phyloP scores from a whole-genome alignment of 768 basidiomycete genomes.

The Collybiopsis luxurians region DNA sequence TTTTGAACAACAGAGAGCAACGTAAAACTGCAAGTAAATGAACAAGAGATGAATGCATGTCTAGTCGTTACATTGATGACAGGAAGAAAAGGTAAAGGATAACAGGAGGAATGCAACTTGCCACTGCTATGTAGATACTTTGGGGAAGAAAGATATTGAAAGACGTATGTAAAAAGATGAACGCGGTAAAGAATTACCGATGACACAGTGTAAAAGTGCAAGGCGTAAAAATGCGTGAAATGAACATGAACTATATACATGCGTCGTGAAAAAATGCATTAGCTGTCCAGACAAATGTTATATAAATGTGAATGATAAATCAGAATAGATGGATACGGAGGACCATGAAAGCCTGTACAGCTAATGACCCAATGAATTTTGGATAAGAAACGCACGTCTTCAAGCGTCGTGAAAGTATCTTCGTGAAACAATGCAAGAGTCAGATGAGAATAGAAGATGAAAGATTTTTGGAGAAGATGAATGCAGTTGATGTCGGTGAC shows the following conservation, averaged over 20 bases:
- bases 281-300: conserved; percentile 11
- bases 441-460: conserved; percentile 28
- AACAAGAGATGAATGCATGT: conserved; percentile 51
- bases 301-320: conserved; percentile 8
- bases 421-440: conserved; percentile 13
- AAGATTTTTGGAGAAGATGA: conserved; percentile 13
- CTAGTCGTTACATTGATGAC: conserved; percentile 67
- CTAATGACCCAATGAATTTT: conserved; percentile 15
- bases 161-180: background rate
- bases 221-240: background rate
- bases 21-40: conserved; percentile 20
- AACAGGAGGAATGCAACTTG: conserved; percentile 9
- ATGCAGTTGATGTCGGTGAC: conserved; percentile 10
- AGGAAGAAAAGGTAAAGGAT: conserved; percentile 15
- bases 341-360: conserved; percentile 25
- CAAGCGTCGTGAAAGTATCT: conserved; percentile 6
- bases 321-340: conserved; percentile 16
- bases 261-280: background rate
- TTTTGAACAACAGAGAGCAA: conserved; percentile 25
- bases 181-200: background rate
- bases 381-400: background rate
- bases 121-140: conserved; percentile 9
- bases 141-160: conserved; percentile 9
- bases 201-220: too few species aligned
- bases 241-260: background rate